These are phyloP conservation scores for Amphichorda felina DNA, from an alignment of 2,329 filamentous ascomycete genomes.

Conservation along the genomic window DNA sequence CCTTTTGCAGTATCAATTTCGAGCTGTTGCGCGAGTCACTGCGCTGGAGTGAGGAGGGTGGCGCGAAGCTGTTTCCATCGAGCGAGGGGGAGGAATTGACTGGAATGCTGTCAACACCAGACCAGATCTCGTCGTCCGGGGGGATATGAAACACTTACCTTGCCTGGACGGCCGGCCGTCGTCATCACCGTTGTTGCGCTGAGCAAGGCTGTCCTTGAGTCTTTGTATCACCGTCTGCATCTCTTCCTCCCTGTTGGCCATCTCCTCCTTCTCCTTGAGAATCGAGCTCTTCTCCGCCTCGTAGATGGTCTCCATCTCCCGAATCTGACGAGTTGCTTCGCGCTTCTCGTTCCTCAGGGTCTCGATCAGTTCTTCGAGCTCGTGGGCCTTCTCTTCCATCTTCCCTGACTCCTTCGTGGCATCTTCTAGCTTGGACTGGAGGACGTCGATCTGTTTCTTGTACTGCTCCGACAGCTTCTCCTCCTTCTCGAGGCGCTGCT, in stretches of 20 bases:
- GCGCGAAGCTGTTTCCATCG: conserved; percentile 72
- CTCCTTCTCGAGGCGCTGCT: conserved; percentile 69
- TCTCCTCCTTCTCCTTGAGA: conserved; percentile 86
- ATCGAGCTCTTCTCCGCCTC: conserved; percentile 81
- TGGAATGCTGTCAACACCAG: conserved; percentile 10
- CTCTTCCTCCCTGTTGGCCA: conserved; percentile 74
- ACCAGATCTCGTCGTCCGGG: conserved; percentile 4
- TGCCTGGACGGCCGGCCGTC: conserved; percentile 45
- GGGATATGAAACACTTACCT: conserved; percentile 27
- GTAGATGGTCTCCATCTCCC: conserved; percentile 87
- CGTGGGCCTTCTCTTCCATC: conserved; percentile 79
- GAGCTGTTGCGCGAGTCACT: conserved; percentile 86
- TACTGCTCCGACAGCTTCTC: conserved; percentile 68
- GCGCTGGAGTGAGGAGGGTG: conserved; percentile 70
- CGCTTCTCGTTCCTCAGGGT: conserved; percentile 73
- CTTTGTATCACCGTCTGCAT: conserved; percentile 84
- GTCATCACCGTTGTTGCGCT: conserved; percentile 52
- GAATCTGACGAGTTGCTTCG: conserved; percentile 69
- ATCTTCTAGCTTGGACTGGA: conserved; percentile 81
- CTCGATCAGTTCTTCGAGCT: conserved; percentile 76
- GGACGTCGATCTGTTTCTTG: conserved; percentile 72
- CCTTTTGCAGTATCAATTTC: conserved; percentile 85
- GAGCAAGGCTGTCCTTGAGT: conserved; percentile 78
- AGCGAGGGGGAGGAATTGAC: conserved; percentile 54
- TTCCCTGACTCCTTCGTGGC: conserved; percentile 70